Evolutionary conservation across 108 stramenopile genomes (phyloP).

Genomic region (Pseudonitzschia multiseries): DNA sequence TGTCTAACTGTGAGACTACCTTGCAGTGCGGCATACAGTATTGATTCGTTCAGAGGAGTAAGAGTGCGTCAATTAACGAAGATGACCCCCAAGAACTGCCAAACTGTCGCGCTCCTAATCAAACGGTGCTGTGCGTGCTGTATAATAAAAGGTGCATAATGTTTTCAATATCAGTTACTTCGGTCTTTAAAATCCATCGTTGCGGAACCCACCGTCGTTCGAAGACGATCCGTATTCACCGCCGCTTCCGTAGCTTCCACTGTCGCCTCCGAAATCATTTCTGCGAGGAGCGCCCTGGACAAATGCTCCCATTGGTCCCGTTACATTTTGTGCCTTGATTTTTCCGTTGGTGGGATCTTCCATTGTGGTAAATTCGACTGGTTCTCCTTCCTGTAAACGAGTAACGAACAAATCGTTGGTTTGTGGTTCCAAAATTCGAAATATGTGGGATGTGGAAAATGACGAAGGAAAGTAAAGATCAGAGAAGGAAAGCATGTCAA

Average conservation of each 20-base stretch:
- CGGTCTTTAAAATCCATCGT: conserved; percentile 7
- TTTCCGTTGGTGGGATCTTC: conserved; percentile 44
- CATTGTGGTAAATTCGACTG: conserved; percentile 53
- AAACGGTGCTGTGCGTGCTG: no score
- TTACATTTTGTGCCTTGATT: conserved; percentile 77
- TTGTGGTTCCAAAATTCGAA: no score
- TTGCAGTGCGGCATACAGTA: no score
- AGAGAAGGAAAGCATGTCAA: background rate
- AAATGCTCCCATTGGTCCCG: conserved; percentile 86
- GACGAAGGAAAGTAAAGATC: background rate
- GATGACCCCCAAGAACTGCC: no score
- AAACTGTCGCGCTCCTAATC: no score
- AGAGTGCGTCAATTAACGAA: no score
- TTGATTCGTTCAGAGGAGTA: no score
- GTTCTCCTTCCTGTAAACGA: conserved; percentile 49
- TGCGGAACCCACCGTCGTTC: conserved; percentile 1
- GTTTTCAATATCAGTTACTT: no score
- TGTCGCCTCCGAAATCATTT: conserved; percentile 1
- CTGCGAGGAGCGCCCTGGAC: conserved; percentile 44
- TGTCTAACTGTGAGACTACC: no score
- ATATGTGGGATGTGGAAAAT: background rate
- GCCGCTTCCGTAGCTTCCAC: conserved; percentile 1
- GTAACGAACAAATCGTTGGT: background rate
- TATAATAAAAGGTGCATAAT: no score
- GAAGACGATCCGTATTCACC: background rate